Evolutionary conservation across 805 yeast genomes (phyloP), one percentile per base, ranked within the genome.

Genomic region (Yarrowia bubula): DNA sequence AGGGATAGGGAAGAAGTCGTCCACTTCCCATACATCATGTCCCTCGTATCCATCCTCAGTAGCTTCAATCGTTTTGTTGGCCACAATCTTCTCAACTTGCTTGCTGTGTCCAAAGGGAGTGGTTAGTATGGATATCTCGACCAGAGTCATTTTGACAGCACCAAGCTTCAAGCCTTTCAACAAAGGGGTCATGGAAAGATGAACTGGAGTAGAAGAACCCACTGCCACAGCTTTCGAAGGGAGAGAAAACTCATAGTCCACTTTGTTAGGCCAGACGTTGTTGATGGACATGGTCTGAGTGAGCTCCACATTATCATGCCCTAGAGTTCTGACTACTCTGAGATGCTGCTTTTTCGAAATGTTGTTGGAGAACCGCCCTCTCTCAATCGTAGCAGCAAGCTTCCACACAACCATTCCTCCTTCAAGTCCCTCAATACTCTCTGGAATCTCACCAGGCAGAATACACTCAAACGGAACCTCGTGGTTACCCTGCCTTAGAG

Each of bases 231-330:
- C 96, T 71, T 90, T 87, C 31, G 90, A 81, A 0, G 98, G 98
- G 6, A 90, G 86, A 63, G 90, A 88, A 66, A 95, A 85, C 2
- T 91, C 83, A 74, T 93, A 93, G 72, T 93, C 98, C 37, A 93
- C 90, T 73, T 95, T 95, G 51, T 86, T 79, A 1, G 98, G 98
- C 98, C 98, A 93, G 1, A 92, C 87, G 74, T 93, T 93, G 72
- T 92, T 97, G 37, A 93, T 96, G 0, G 96, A 90, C 70, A 92
- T 89, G 0, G 98, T 90, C 75, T 93, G 98, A 0, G 96, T 83
- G 28, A 92, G 79, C 71, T 95, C 98, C 3, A 89, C 83, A 0
- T 96, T 83, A 74, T 93, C 98, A 0, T 96, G 84, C 1, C 96
- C 86, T 66, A 93, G 77, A 0, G 98, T 93, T 71, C 99, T 82